Evolutionary conservation across 495 filamentous ascomycete genomes (phyloP).

Genomic region (Tuber magnatum): DNA sequence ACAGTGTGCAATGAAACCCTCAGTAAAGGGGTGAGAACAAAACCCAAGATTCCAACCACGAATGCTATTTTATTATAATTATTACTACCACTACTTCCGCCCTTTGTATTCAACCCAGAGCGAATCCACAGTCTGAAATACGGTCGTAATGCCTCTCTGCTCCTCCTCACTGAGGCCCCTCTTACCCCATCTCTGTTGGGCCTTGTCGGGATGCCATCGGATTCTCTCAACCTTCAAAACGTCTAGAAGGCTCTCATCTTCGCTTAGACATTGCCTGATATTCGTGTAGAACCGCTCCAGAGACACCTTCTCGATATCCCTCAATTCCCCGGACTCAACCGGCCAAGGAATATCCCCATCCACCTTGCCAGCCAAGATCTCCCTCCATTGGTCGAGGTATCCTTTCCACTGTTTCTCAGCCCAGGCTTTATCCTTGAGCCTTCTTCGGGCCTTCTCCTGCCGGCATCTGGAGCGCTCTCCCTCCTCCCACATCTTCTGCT

Average conservation of each 20-base stretch:
- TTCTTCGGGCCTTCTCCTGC: conserved; percentile 49
- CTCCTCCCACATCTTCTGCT: conserved; percentile 42
- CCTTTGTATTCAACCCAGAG: conserved; percentile 60
- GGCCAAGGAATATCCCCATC: conserved; percentile 66
- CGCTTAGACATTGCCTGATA: conserved; percentile 40
- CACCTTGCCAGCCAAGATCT: conserved; percentile 45
- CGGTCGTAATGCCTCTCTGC: conserved; percentile 73
- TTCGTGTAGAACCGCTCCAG: conserved; percentile 58
- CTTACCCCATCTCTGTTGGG: conserved; percentile 77
- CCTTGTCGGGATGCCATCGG: conserved; percentile 97
- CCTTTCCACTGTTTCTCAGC: conserved; percentile 55
- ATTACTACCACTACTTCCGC: conserved; percentile 22
- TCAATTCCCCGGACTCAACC: conserved; percentile 54
- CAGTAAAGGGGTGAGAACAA: not conserved
- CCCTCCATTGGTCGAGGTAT: conserved; percentile 60
- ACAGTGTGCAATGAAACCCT: not conserved
- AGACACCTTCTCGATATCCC: conserved; percentile 56
- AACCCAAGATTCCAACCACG: not conserved
- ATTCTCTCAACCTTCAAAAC: conserved; percentile 78
- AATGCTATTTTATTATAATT: not conserved
- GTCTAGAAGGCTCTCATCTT: conserved; percentile 46
- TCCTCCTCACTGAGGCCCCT: conserved; percentile 57
- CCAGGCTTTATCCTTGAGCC: conserved; percentile 47
- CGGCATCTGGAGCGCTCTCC: conserved; percentile 40
- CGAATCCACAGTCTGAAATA: conserved; percentile 84